Conservation (phyloP, 805 yeast genomes). For the Lipomyces spencermartinsiae region DNA sequence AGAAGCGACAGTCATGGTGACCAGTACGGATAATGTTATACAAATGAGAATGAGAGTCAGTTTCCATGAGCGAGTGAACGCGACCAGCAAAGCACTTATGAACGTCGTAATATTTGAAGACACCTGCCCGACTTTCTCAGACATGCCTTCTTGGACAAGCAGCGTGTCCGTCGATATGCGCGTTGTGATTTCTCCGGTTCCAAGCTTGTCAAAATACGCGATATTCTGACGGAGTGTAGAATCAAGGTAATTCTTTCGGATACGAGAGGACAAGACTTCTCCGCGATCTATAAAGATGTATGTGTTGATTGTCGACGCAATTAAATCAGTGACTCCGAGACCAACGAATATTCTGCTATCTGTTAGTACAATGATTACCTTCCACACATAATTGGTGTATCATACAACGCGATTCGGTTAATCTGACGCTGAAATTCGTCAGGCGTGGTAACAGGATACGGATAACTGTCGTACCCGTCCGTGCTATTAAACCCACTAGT, state of each 20-base stretch:
- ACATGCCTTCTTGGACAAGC: conserved; percentile 51
- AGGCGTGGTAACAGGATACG: not conserved
- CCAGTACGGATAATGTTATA: conserved; percentile 44
- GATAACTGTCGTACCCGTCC: too few relatives aligned
- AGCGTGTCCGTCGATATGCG: conserved; percentile 52
- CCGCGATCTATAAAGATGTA: conserved; percentile 49
- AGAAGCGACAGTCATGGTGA: conserved; percentile 44
- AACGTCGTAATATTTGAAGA: conserved; percentile 49
- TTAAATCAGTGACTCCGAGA: conserved; percentile 22
- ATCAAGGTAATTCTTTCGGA: conserved; percentile 47
- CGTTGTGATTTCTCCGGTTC: conserved; percentile 52
- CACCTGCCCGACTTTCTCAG: conserved; percentile 50
- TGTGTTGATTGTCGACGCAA: conserved; percentile 42
- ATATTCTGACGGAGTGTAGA: conserved; percentile 50
- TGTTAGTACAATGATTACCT: conserved; percentile 25
- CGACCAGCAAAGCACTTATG: conserved; percentile 48
- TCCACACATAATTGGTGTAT: conserved; percentile 51
- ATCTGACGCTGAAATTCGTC: conserved; percentile 45
- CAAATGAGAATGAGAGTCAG: conserved; percentile 47
- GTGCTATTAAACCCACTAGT: not conserved
- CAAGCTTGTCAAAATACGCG: conserved; percentile 51
- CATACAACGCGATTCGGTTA: conserved; percentile 48
- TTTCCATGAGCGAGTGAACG: conserved; percentile 49
- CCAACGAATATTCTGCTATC: conserved; percentile 14
- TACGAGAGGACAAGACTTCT: conserved; percentile 51